phyloP scores from a whole-genome alignment of 495 filamentous ascomycete species.

The Aspergillus funiculosus region DNA sequence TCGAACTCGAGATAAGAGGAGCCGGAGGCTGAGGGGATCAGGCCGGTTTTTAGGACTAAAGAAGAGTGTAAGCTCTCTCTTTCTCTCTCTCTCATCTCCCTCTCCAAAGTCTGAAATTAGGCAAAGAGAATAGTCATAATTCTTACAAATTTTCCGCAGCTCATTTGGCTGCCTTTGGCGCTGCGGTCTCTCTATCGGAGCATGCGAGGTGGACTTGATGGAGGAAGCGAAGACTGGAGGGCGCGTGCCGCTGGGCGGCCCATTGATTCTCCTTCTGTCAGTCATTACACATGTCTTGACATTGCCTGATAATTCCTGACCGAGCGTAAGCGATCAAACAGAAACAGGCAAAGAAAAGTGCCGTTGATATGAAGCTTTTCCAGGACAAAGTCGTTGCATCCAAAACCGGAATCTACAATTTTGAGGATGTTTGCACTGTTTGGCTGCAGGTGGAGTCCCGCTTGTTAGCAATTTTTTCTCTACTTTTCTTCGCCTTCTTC shows the following conservation, averaged over 20 bases:
- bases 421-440: slow-evolving; percentile 41
- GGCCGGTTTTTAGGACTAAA: slow-evolving; percentile 80
- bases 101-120: background rate
- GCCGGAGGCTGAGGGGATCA: slow-evolving; percentile 88
- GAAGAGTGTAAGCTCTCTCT: slow-evolving; percentile 16
- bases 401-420: slow-evolving; percentile 36
- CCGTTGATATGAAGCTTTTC: background rate
- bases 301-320: slow-evolving; percentile 7
- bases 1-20: slow-evolving; percentile 91
- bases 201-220: slow-evolving; percentile 34
- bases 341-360: background rate
- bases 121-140: background rate
- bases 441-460: slow-evolving; percentile 22
- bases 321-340: slow-evolving; percentile 7
- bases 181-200: slow-evolving; percentile 36
- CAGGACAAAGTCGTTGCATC: slow-evolving; percentile 18
- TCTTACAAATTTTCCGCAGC: slow-evolving; percentile 79
- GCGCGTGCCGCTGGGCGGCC: slow-evolving; percentile 68
- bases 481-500: slow-evolving; percentile 21
- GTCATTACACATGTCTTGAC: slow-evolving; percentile 50
- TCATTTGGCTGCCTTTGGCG: slow-evolving; percentile 57
- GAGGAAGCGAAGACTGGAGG: slow-evolving; percentile 62
- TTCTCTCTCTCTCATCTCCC: too few species aligned
- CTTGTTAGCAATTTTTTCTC: slow-evolving; percentile 18
- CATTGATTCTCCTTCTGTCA: slow-evolving; percentile 88